phyloP scores from a whole-genome alignment of 163 green algal genomes.

The Chloromonas sp. region DNA sequence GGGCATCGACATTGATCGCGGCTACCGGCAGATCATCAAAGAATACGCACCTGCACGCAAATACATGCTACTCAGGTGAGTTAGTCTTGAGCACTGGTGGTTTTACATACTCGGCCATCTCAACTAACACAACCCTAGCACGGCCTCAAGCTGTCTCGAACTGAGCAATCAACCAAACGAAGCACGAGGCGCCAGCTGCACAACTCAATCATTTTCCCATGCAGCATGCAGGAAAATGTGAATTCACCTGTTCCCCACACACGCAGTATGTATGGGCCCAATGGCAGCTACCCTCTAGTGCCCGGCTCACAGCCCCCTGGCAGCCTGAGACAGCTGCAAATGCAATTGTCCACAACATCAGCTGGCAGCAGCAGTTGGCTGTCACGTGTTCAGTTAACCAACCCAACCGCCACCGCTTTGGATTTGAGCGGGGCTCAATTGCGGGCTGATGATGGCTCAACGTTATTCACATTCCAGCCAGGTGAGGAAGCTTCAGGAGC shows the following conservation, averaged over 20 bases:
- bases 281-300: constrained; percentile 30
- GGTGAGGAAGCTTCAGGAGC: not conserved
- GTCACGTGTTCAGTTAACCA: not conserved
- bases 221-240: not conserved
- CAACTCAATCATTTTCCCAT: not conserved
- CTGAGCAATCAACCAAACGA: not conserved
- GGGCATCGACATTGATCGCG: constrained; percentile 18
- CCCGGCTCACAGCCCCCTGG: constrained; percentile 17
- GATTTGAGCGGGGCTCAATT: not conserved
- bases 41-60: constrained; percentile 40
- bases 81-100: not conserved
- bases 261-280: constrained; percentile 28
- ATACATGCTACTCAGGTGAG: constrained; percentile 20
- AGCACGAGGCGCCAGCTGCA: not conserved
- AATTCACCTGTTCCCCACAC: not conserved
- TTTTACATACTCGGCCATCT: not conserved
- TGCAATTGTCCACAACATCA: too few species aligned
- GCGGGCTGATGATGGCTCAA: not conserved
- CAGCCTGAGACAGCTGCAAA: too few species aligned
- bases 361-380: not conserved
- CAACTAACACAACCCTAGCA: not conserved
- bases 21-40: constrained; percentile 29
- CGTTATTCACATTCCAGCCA: not conserved
- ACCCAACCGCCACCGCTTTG: not conserved
- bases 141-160: not conserved